Evolutionary conservation across 441 rosid species (phyloP), one percentile per base, ranked within the genome.

Genomic region (Isatis lusitanica): DNA sequence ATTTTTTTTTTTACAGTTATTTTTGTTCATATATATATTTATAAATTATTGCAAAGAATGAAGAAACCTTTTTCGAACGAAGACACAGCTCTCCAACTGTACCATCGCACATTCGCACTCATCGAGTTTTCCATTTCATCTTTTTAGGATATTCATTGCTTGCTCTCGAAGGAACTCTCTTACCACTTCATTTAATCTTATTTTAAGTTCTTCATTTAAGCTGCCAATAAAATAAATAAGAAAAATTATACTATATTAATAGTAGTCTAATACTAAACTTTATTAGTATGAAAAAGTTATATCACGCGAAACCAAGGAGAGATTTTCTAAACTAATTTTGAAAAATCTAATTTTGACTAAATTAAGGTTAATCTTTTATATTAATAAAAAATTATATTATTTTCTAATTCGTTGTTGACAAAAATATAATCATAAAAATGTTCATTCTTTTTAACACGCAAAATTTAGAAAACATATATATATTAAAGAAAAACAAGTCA

Each of bases 131-230:
- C 68, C 12, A 71, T 67, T 71, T 72, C 66, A 59, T 53, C 80
- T 77, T 77, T 77, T 77, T 44, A 77, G 80, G 77, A 77, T 60
- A 71, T 71, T 66, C 77, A 77, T 61, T 77, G 80, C 80, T 77
- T 77, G 77, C 74, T 55, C 74, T 61, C 43, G 65, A 77, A 77
- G 80, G 39, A 72, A 72, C 56, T 35, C 42, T 28, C 56, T 3
- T 68, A 62, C 68, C 57, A 57, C 24, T 58, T 47, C n/a, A 9
- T 55, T 33, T 46, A 43, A 18, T 63, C 15, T 68, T 52, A 60
- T 60, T 60, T 26, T 40, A 26, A 66, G 6, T 74, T 57, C 17
- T 40, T 67, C 62, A 47, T 38, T 57, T 26, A 26, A 26, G 28
- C 1, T 26, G 28, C 2, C 28, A 26, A 26, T 26, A 21, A 21